Evolutionary conservation across 2,329 filamentous ascomycete genomes (phyloP).

Genomic region (Pseudocercospora ulei): DNA sequence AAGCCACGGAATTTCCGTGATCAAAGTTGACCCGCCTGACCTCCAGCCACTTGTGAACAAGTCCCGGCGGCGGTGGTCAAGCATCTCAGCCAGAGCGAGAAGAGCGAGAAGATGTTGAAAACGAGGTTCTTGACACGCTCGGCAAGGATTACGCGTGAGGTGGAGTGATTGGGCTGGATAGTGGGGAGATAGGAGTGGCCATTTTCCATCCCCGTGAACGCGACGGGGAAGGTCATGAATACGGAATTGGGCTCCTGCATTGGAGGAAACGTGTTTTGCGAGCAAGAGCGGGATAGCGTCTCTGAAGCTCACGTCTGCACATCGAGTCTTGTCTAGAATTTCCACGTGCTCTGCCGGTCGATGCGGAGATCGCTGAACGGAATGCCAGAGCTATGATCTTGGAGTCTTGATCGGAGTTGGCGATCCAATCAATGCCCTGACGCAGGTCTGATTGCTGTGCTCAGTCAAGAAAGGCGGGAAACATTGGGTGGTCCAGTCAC

Average conservation of each 20-base stretch:
- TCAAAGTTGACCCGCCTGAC: slow-evolving; percentile 19
- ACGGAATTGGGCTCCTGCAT: slow-evolving; percentile 19
- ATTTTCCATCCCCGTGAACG: slow-evolving; percentile 25
- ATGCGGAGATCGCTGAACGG: too few species aligned
- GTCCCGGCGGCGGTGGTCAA: slow-evolving; percentile 22
- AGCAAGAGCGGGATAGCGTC: too few species aligned
- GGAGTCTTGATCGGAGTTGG: too few species aligned
- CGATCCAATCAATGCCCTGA: too few species aligned
- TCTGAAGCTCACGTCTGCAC: too few species aligned
- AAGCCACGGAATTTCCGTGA: slow-evolving; percentile 10
- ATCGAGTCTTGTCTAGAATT: too few species aligned
- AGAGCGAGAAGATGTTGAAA: slow-evolving; percentile 19
- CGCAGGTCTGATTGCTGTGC: too few species aligned
- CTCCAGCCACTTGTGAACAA: slow-evolving; percentile 19
- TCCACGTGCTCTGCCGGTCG: too few species aligned
- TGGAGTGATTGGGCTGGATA: slow-evolving; percentile 18
- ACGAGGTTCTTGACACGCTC: slow-evolving; percentile 19
- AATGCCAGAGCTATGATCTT: too few species aligned
- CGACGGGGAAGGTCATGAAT: slow-evolving; percentile 27
- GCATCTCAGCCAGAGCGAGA: slow-evolving; percentile 16
- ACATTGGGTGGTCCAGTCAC: too few species aligned
- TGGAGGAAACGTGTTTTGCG: too few species aligned
- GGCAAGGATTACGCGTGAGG: slow-evolving; percentile 22
- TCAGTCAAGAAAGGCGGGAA: too few species aligned
- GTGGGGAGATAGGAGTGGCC: slow-evolving; percentile 17